Conservation (phyloP, 352 stramenopile genomes). For the Phytophthora colocasiae region DNA sequence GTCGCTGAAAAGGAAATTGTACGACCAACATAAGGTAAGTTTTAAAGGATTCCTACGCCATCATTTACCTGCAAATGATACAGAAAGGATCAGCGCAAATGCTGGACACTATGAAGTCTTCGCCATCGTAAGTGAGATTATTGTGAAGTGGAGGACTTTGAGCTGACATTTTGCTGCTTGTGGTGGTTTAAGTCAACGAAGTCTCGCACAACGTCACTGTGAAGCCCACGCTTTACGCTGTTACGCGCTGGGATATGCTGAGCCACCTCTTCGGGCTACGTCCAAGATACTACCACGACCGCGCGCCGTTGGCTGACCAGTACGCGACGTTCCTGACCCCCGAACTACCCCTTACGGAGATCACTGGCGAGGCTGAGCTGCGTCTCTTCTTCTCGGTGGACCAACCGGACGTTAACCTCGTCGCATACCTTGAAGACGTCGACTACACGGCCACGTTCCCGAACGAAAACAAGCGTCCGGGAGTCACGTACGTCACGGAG, state of each 20-base stretch:
- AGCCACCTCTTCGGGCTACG: constrained; percentile 76
- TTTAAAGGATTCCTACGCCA: no score
- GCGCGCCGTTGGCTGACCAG: constrained; percentile 51
- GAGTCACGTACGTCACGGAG: constrained; percentile 85
- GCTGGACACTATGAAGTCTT: no score
- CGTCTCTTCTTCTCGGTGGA: constrained; percentile 86
- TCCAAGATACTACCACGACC: constrained; percentile 85
- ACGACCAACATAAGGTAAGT: no score
- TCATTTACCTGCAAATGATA: no score
- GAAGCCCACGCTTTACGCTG: constrained; percentile 54
- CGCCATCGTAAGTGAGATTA: no score
- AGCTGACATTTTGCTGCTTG: no score
- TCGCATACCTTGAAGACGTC: constrained; percentile 82
- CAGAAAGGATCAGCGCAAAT: no score
- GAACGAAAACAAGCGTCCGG: constrained; percentile 83
- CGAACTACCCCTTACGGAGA: constrained; percentile 60
- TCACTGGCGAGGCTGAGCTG: constrained; percentile 78
- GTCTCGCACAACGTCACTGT: constrained; percentile 47
- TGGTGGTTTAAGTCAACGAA: constrained; percentile 2
- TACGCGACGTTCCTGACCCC: constrained; percentile 73
- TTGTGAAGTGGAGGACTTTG: no score
- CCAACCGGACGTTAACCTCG: constrained; percentile 64
- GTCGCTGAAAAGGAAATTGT: no score
- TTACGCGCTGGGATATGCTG: constrained; percentile 78
- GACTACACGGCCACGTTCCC: constrained; percentile 75